Evolutionary conservation across 148 eudicot species (phyloP).

Genomic region (Silene latifolia): DNA sequence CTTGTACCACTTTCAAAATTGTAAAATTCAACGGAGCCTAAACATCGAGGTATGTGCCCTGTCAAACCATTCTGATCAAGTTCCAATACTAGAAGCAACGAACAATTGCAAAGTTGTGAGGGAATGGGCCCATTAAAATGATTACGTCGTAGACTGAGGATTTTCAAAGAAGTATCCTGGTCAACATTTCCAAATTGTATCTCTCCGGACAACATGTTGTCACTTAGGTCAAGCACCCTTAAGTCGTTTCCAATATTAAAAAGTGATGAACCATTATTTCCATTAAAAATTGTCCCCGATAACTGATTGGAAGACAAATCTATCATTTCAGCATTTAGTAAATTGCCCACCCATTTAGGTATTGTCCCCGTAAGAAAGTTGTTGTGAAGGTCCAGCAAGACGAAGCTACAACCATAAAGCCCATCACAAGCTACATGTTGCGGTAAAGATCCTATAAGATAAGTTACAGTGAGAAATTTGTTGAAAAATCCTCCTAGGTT

Average conservation of each 20-base stretch:
- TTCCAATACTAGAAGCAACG: background rate
- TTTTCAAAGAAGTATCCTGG: background rate
- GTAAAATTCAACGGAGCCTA: background rate
- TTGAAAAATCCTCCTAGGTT: too few species aligned
- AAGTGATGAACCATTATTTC: background rate
- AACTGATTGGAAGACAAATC: constrained; percentile 4
- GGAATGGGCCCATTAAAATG: background rate
- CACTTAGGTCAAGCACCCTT: background rate
- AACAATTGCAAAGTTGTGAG: too few species aligned
- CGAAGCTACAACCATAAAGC: too few species aligned
- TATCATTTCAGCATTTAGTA: too few species aligned
- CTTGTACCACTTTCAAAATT: background rate
- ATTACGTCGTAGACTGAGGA: background rate
- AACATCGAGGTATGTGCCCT: constrained; percentile 1
- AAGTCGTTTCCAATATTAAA: background rate
- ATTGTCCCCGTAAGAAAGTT: background rate
- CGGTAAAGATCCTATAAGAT: too few species aligned
- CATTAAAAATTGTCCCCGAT: background rate
- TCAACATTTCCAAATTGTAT: background rate
- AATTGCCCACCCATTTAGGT: background rate
- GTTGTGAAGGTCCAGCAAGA: background rate
- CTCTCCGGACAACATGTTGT: constrained; percentile 3
- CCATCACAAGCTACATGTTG: too few species aligned
- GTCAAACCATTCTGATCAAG: background rate
- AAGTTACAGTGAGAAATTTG: too few species aligned